These are phyloP conservation scores for Candida orba DNA, from an alignment of 805 yeast genomes.

Conservation along the genomic window DNA sequence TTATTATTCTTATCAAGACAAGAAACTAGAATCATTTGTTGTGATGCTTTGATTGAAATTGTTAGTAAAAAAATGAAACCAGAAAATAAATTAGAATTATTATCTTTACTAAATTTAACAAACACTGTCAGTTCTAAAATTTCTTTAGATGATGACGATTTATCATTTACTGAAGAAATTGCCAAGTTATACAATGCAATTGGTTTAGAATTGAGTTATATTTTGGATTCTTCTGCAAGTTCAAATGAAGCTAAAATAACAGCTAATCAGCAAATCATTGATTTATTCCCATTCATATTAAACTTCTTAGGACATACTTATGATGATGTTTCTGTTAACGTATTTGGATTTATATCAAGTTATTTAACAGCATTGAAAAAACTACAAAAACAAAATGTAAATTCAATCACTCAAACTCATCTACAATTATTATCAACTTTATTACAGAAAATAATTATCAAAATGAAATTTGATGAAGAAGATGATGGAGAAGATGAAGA, in stretches of 20 bases:
- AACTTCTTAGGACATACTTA: slow-evolving; percentile 71
- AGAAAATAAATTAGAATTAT: slow-evolving; percentile 51
- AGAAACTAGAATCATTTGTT: slow-evolving; percentile 16
- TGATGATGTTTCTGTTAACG: slow-evolving; percentile 82
- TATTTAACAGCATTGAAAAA: slow-evolving; percentile 67
- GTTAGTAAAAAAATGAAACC: slow-evolving; percentile 76
- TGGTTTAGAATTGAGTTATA: slow-evolving; percentile 67
- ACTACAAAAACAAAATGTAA: slow-evolving; percentile 33
- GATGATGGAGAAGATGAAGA: slow-evolving; percentile 70
- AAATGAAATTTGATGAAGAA: slow-evolving; percentile 77
- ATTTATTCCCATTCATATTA: slow-evolving; percentile 66
- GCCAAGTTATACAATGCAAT: slow-evolving; percentile 70
- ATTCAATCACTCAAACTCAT: slow-evolving; percentile 31
- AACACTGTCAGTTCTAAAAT: slow-evolving; percentile 35
- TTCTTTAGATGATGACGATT: slow-evolving; percentile 37
- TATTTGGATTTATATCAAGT: slow-evolving; percentile 72
- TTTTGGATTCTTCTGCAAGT: slow-evolving; percentile 50
- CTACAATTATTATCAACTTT: slow-evolving; percentile 53
- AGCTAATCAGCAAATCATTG: slow-evolving; percentile 45
- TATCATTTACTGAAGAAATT: slow-evolving; percentile 68
- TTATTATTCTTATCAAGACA: slow-evolving; percentile 54
- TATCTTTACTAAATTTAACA: slow-evolving; percentile 63
- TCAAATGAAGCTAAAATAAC: slow-evolving; percentile 28
- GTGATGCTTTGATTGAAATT: slow-evolving; percentile 51
- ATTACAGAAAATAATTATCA: slow-evolving; percentile 61